Conservation (phyloP, 495 filamentous ascomycete species). For the Pseudotulostoma volvatum region DNA sequence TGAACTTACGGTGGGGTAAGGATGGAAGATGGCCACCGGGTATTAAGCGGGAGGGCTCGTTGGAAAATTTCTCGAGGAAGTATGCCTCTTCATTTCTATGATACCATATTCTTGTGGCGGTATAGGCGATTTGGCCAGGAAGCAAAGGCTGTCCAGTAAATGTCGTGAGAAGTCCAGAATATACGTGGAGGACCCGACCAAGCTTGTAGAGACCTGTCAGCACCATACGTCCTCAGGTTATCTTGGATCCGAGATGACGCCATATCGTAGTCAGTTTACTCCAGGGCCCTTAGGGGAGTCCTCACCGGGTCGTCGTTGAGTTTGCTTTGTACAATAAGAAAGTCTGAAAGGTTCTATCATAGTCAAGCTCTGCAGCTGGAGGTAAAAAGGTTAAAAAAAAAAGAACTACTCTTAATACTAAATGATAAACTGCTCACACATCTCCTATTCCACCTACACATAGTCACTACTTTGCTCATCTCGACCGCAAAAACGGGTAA, state of each 20-base stretch:
- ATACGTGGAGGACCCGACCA: conserved; percentile 12
- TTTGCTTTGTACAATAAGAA: conserved; percentile 24
- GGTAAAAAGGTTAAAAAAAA: too few species aligned
- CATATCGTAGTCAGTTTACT: conserved; percentile 17
- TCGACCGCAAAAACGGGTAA: too few species aligned
- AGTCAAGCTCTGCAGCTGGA: too few species aligned
- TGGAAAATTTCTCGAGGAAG: conserved; percentile 17
- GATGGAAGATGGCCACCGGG: conserved; percentile 13
- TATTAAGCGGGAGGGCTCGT: conserved; percentile 11
- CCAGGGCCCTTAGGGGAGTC: conserved; percentile 14
- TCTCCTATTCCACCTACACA: too few species aligned
- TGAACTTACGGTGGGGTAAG: conserved; percentile 16
- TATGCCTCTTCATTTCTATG: conserved; percentile 15
- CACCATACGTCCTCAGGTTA: conserved; percentile 11
- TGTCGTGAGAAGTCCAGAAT: conserved; percentile 13
- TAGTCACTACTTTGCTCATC: too few species aligned
- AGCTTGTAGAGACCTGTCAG: conserved; percentile 14
- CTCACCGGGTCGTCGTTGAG: conserved; percentile 16
- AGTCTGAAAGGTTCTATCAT: too few species aligned
- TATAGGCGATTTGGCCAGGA: conserved; percentile 11
- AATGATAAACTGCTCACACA: too few species aligned
- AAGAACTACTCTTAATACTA: too few species aligned
- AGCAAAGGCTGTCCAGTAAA: conserved; percentile 11
- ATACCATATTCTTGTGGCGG: too few species aligned
- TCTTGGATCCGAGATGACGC: conserved; percentile 14